Evolutionary conservation across 139 green algal genomes (phyloP), one percentile per base, ranked within the genome.

Genomic region (Nannochloris sp.): DNA sequence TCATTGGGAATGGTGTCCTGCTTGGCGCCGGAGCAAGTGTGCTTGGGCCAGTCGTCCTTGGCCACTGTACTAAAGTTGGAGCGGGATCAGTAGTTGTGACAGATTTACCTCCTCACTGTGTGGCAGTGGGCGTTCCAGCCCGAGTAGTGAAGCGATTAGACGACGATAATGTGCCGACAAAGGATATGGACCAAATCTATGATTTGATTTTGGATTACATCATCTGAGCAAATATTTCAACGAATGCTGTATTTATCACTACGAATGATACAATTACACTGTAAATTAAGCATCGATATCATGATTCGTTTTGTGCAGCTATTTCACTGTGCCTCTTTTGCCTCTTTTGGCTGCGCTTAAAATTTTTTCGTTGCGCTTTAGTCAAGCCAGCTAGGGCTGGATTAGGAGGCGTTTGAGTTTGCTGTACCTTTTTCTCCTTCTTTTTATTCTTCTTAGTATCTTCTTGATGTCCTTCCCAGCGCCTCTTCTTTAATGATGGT

Each of bases 61-160:
- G 89, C 1, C 69, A 81, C 21, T 87, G 85, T 50, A 79, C 66
- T 66, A 95, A 94, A 71, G 78, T 96, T 16, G 88, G 89, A 7
- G 89, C 88, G 5, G 89, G 89, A 21, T 82, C 64, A 12, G 86
- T 96, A 23, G 89, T 96, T 31, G 84, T 92, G 5, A 79, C 71
- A 9, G 75, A 90, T 69, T 67, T 96, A 40, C 86, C 87, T 1
- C 62, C 67, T 34, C 78, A 94, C 58, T 82, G 77, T n/a, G 88
- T 96, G 48, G 87, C 89, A 29, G 89, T 96, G 37, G 89, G 89
- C 2, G 83, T 96, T 64, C 89, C 89, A 19, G 88, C 89, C 1
- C 60, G 61, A 4, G 81, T 95, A 36, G 80, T 96, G 57, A 87
- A 86, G 56, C 62, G 72, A 29, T 58, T 73, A 37, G 58, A 79